Percentiles rank a stretch among this genome's conserved stretches.
phyloP scores from a whole-genome alignment of 2,329 filamentous ascomycete genomes.

The Neurospora sp. region DNA sequence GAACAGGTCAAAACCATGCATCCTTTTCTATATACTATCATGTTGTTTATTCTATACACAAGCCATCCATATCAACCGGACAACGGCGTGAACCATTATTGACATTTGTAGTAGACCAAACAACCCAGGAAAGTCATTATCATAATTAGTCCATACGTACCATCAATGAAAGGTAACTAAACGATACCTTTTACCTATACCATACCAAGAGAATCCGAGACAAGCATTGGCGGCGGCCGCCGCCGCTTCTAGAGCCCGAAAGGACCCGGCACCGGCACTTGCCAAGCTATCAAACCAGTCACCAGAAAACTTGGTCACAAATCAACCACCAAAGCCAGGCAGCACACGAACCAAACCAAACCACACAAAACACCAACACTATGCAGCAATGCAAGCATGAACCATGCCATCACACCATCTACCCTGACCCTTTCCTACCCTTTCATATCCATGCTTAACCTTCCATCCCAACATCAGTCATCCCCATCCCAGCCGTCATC shows the following conservation, averaged over 20 bases:
- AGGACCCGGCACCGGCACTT: background rate
- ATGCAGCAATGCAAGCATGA: background rate
- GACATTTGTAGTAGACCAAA: background rate
- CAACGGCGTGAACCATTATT: background rate
- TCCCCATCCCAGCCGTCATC: background rate
- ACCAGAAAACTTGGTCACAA: background rate
- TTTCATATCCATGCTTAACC: background rate
- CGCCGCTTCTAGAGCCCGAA: background rate
- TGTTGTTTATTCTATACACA: background rate
- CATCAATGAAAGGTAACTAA: background rate
- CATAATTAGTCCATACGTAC: background rate
- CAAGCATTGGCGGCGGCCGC: background rate
- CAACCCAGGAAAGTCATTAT: background rate
- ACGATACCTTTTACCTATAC: background rate
- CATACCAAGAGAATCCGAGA: background rate
- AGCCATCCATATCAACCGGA: background rate
- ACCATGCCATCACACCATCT: background rate
- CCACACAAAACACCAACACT: background rate
- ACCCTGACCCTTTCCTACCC: background rate
- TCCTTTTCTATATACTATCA: background rate
- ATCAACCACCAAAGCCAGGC: background rate
- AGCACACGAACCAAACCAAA: background rate
- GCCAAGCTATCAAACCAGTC: background rate
- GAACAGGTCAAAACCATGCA: background rate
- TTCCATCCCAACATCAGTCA: conserved; percentile 1